Evolutionary conservation across 106 monocot genomes (phyloP), one percentile per base, ranked within the genome.

Genomic region (Phalaenopsis aphrodite): DNA sequence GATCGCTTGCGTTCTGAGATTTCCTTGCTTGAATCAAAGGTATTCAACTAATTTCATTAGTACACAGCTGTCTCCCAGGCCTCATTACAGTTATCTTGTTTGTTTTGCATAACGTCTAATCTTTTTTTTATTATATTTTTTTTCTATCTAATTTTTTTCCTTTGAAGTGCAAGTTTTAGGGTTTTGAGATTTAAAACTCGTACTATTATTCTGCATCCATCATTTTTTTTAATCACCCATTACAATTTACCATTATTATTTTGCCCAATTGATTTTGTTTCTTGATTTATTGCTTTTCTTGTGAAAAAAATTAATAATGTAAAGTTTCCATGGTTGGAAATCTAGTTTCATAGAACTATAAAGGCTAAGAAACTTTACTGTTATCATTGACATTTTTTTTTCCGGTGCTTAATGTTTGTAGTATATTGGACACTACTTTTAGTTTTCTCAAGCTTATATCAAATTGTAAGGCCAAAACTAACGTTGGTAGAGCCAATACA

Each of bases 11-110:
- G 93, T 72, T 86, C 92, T n/a, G 95, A 99, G 78, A 85, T 95
- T 41, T 79, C 93, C 83, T 84, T 99, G 42, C 85, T 99, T 56
- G 99, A 99, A 77, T 89, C 89, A 57, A 99, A 95, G 99, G 99
- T 98, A 72, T 23, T 56, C 38, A 57, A 6, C 57, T 83, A 7
- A 58, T 48, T 55, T 74, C 19, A 74, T 74, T 45, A 19, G 42
- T 74, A 61, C 1, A 61, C 4, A 61, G 21, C 12, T 61, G n/a
- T 21, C 19, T 61, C 8, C n/a, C 8, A 3, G 8, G 61, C 21
- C 21, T 61, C 30, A 38, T 37, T 69, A 15, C 12, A 69, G 69
- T 69, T 69, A 39, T 15, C 38, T 8, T 69, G 69, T 69, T 11
- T 69, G 11, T 69, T 37, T 69, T 52, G 3, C 18, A 12, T 16